Conservation (phyloP, 768 basidiomycete genomes). For the Gautieria morchelliformis region DNA sequence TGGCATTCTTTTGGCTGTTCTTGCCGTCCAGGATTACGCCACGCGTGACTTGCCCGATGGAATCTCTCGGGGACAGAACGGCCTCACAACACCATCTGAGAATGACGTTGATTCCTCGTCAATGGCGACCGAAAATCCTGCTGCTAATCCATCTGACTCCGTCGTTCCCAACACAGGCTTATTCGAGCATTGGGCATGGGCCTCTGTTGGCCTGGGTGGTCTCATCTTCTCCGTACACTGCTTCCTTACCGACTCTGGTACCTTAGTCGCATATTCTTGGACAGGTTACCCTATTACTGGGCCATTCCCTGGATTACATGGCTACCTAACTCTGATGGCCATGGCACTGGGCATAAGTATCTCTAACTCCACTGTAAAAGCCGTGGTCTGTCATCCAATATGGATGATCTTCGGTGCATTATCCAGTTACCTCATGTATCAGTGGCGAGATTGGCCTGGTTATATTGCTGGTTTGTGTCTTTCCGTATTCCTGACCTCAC, state of each 20-base stretch:
- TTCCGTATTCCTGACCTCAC: conserved; percentile 53
- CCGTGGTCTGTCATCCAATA: conserved; percentile 31
- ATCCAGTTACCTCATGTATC: conserved; percentile 47
- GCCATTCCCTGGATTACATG: conserved; percentile 63
- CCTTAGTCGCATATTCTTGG: conserved; percentile 83
- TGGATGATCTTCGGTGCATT: conserved; percentile 49
- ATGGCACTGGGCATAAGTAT: conserved; percentile 49
- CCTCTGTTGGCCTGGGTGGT: conserved; percentile 53
- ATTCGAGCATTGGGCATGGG: conserved; percentile 22
- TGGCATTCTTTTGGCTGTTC: conserved; percentile 46
- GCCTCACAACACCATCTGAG: not conserved
- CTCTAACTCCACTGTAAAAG: conserved; percentile 12
- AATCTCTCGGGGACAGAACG: not conserved
- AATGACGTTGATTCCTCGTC: not conserved
- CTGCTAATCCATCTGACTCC: not conserved
- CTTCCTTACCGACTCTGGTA: conserved; percentile 64
- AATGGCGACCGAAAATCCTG: not conserved
- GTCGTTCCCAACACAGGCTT: not conserved
- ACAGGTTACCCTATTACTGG: conserved; percentile 73
- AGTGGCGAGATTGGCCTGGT: conserved; percentile 55
- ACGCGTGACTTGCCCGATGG: conserved; percentile 26
- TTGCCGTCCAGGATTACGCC: conserved; percentile 49
- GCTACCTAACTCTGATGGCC: conserved; percentile 54
- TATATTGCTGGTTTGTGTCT: conserved; percentile 53
- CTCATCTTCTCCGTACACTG: conserved; percentile 66